Conservation (phyloP, 2,329 filamentous ascomycete species). For the Botrytis elliptica region DNA sequence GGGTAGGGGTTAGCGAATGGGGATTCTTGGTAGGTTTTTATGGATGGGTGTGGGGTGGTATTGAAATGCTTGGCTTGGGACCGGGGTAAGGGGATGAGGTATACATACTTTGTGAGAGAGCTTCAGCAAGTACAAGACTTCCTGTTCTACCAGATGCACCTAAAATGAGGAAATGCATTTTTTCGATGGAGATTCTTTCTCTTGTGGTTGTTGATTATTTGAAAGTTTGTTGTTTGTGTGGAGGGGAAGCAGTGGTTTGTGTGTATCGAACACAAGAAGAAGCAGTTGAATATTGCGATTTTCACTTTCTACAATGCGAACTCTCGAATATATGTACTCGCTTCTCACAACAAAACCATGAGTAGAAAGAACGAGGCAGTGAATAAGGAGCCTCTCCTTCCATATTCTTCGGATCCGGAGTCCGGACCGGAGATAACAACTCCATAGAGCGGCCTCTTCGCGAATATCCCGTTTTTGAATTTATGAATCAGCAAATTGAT, state of each 20-base stretch:
- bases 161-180: conserved; percentile 47
- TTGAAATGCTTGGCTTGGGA: background rate
- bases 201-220: background rate
- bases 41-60: background rate
- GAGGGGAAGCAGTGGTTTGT: no score
- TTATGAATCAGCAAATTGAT: background rate
- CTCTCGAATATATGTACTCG: conserved; percentile 4
- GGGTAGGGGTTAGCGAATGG: conserved; percentile 14
- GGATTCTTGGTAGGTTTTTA: background rate
- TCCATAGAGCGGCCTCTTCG: background rate
- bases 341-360: background rate
- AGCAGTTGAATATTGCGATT: background rate
- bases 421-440: conserved; percentile 2
- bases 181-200: background rate
- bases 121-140: conserved; percentile 43
- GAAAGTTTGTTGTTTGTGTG: background rate
- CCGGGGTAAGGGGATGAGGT: background rate
- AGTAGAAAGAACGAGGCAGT: background rate
- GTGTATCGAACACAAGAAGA: background rate
- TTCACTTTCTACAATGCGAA: background rate
- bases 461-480: background rate
- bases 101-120: conserved; percentile 36
- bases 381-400: background rate
- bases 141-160: conserved; percentile 51
- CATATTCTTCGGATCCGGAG: background rate